Base-by-base conservation (phyloP, 352 stramenopile species). In the Phytophthora cactorum region DNA sequence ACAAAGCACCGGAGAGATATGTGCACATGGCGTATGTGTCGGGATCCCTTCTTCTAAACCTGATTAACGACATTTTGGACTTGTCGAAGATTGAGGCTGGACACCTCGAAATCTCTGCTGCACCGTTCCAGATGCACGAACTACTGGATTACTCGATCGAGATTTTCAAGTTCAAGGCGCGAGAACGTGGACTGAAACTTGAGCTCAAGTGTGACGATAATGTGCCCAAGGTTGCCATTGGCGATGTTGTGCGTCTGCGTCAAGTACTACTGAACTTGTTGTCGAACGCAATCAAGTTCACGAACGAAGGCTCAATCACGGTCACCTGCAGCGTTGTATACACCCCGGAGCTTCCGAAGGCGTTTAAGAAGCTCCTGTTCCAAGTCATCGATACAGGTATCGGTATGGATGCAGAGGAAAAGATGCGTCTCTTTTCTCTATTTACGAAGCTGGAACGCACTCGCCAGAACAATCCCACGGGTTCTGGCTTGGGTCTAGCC, bases 11-110 rank as follows among this genome's bases (percentile, higher is more conserved):
- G 0, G 75, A 93, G 55, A 70, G 88, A 38, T 94, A 93, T 56
- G 88, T 94, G 4, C 84, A 96, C 64, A 96, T 94, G 81, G 86
- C 86, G 8, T 94, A 94, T 61, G 86, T 94, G 9, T 94, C 86
- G 0, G 88, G 88, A 1, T 93, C 84, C 15, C 70, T 96, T n/a
- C 60, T 98, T 11, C 78, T 98, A 50, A 95, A 94, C 47, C 61
- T 98, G 34, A 97, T 98, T 65, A 97, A 97, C 53, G 92, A 98
- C 59, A 92, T 98, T 36, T 52, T 98, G 14, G 92, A 98, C 58
- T 83, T 97, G 66, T 97, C 87, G 22, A 98, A 98, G 71, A 94
- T 98, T 31, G 94, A 98, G 73, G 90, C 91, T 57, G 94, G 94
- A 0, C 89, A 98, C 49, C 71, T 98, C 31, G 89, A 97, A 52